These are phyloP conservation scores for Ceratocystis harringtonii DNA, from an alignment of 2,329 filamentous ascomycete genomes.

Conservation along the genomic window DNA sequence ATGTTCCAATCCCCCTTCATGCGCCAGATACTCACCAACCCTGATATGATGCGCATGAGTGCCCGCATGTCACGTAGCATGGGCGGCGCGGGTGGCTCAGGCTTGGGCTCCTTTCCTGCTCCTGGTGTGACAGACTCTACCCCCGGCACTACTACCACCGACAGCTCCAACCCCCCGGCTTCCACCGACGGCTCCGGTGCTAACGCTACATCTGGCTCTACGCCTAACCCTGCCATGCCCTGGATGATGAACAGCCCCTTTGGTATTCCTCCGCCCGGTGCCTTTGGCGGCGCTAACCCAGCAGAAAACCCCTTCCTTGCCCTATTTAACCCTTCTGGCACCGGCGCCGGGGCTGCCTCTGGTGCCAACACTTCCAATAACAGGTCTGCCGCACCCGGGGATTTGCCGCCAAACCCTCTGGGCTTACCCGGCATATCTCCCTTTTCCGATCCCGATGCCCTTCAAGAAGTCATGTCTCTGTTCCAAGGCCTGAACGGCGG, in stretches of 20 bases:
- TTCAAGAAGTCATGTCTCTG: slow-evolving; percentile 13
- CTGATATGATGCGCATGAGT: slow-evolving; percentile 66
- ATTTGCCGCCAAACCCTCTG: slow-evolving; percentile 12
- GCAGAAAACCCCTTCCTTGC: slow-evolving; percentile 31
- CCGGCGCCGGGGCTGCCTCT: slow-evolving; percentile 17
- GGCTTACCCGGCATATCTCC: not conserved
- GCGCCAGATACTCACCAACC: slow-evolving; percentile 84
- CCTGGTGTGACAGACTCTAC: slow-evolving; percentile 86
- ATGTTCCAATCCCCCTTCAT: slow-evolving; percentile 81
- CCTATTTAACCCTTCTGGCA: slow-evolving; percentile 10
- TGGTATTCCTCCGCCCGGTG: slow-evolving; percentile 16
- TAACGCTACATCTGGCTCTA: slow-evolving; percentile 16
- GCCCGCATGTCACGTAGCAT: slow-evolving; percentile 67
- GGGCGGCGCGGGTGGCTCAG: slow-evolving; percentile 32
- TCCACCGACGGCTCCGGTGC: slow-evolving; percentile 20
- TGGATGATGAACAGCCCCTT: slow-evolving; percentile 6
- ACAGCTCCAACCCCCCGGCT: slow-evolving; percentile 24
- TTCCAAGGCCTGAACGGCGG: slow-evolving; percentile 10
- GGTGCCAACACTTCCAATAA: slow-evolving; percentile 18
- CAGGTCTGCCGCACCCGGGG: slow-evolving; percentile 1
- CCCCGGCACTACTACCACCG: slow-evolving; percentile 31
- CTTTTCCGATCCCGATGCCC: slow-evolving; percentile 11
- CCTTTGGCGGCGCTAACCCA: slow-evolving; percentile 18
- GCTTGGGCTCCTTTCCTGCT: slow-evolving; percentile 54
- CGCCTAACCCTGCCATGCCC: slow-evolving; percentile 1